These are phyloP conservation scores for Kodamaea ohmeri DNA, from an alignment of 1,139 yeast species.

Conservation along the genomic window DNA sequence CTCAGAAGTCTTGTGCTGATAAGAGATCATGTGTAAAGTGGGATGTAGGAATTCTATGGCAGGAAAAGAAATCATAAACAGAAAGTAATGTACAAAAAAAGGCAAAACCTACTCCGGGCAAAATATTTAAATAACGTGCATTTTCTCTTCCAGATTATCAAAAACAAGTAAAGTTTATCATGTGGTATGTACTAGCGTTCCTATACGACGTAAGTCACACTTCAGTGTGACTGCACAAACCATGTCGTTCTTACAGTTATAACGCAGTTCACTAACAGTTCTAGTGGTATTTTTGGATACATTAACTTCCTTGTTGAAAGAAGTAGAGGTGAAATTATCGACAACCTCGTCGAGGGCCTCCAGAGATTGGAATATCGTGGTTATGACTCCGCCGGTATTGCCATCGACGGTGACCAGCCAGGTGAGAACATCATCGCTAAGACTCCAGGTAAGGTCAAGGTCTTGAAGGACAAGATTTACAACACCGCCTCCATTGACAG, in stretches of 20 bases:
- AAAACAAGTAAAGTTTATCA: constrained; percentile 2
- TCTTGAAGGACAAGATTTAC: constrained; percentile 65
- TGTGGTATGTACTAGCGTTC: constrained; percentile 6
- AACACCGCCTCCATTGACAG: constrained; percentile 51
- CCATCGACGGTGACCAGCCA: constrained; percentile 83
- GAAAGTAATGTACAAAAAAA: constrained; percentile 3
- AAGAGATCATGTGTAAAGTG: too few species aligned
- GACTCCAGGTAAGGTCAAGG: constrained; percentile 89
- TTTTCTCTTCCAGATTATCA: constrained; percentile 4
- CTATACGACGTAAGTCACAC: background rate
- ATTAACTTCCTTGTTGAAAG: constrained; percentile 92
- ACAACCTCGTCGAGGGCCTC: constrained; percentile 85
- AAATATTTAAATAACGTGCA: constrained; percentile 8
- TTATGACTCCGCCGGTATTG: constrained; percentile 95
- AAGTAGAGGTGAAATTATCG: constrained; percentile 88
- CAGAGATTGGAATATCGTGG: constrained; percentile 96
- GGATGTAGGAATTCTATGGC: constrained; percentile 1
- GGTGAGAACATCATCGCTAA: constrained; percentile 66
- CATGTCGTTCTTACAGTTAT: background rate
- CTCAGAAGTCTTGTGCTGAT: too few species aligned
- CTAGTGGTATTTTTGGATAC: constrained; percentile 96
- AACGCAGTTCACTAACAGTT: constrained; percentile 19
- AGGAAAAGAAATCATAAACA: constrained; percentile 2
- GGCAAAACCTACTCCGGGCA: constrained; percentile 6
- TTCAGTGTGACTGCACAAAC: too few species aligned